Base-by-base conservation (phyloP, 225 moss, liverwort and hornwort genomes). In the Antitrichia curtipendula region DNA sequence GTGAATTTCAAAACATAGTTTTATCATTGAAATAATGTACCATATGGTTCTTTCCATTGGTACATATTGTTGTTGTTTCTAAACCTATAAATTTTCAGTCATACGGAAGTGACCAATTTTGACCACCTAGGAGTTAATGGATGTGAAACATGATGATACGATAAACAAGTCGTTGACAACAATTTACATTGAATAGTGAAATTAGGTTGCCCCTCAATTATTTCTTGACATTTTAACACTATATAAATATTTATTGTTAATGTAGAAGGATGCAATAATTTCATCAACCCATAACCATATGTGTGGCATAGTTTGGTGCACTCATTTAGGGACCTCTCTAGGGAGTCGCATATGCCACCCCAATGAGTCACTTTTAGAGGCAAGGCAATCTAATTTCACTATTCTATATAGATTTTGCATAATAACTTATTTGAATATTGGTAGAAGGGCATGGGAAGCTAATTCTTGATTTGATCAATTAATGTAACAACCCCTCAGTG, bases 311-410 rank as follows among this genome's bases (percentile, higher is more conserved):
- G 8, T 4, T 62, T 62, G 16, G 8, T 16, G 7, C 2, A 62
- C 7, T 0, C 1, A 2, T 5, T 32, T 2, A 62, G 1, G 31
- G 4, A 8, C 7, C 1, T 4, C 0, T 16, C 31, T 5, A 62
- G 5, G 32, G 13, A 62, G 17, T 63, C 5, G 5, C 32, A 17
- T 63, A 32, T 0, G 2, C 16, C 8, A 32, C 0, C 15, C 4
- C 0, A 0, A 2, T 4, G 8, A 62, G 16, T 62, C 16, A 16
- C 3, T 47, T 47, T 47, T 47, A 3, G 9, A 10, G 10, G 47
- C 10, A 47, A 16, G 31, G 8, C 8, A 63, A 62, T 5, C 8
- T 16, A 31, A 31, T 32, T 62, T 32, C 6, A 62, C 62, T 13
- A 16, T 62, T 62, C 0, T 61, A 0, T 31, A 1, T 4, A 69